Base-by-base conservation (phyloP, 176 grass and related monocot genomes). In the Cymbopogon citratus region DNA sequence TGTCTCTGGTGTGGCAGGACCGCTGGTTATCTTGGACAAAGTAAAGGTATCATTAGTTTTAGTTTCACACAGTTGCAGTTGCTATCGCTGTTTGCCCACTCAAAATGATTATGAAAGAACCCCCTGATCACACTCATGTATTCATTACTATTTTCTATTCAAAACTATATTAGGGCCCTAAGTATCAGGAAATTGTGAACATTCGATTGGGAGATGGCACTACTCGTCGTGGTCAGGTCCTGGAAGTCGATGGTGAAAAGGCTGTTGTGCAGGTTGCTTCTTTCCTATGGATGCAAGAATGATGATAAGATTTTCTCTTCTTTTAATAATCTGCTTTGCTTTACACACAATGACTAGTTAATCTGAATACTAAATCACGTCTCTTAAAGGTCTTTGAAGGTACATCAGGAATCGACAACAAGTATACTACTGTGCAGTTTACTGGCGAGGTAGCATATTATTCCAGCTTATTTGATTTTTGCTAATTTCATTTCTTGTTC, bases 151-250 rank as follows among this genome's bases (percentile, higher is more conserved):
- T 9, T 67, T 74, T 9, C 18, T 43, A 24, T 56, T 62, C 31
- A 26, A 45, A 75, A 71, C 25, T 75, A 59, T 49, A 49, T 74
- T 73, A 99, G 97, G 97, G 97, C 24, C 97, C 97, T 7, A 99
- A 95, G 77, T 99, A 89, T 73, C 97, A 96, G 80, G 97, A 99
- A 80, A 99, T 96, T 92, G 97, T 99, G 33, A 99, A 99, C 85
- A 99, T 99, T 25, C 85, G 91, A 28, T 68, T 99, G 54, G 97
- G 97, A 88, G 97, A 99, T 91, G 97, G 97, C 29, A 91, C 89
- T 63, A 99, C 87, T 52, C 89, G 97, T 43, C 97, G 97, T 91
- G 97, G 97, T 87, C 97, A 99, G 73, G 97, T 99, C 62, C 83
- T 99, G 49, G 97, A 99, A 93, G 97, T 99, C 59, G 93, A 99